Percentiles rank a stretch among this genome's conserved stretches.
phyloP scores from a whole-genome alignment of 805 yeast genomes.

The Candida glaebosa region DNA sequence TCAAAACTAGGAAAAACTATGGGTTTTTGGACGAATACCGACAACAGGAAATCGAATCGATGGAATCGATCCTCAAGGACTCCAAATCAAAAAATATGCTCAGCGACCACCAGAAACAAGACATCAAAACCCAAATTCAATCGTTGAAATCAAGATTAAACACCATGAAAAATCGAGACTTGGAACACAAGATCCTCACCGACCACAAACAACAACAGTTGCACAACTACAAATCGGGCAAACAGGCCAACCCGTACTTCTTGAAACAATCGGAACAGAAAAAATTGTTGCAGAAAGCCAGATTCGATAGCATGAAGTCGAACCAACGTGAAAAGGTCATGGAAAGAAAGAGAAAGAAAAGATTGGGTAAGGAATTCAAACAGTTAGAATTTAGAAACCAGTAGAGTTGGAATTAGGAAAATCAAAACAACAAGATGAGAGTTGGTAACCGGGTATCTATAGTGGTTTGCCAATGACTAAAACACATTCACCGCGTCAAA shows the following conservation, averaged over 20 bases:
- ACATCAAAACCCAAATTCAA: conserved; percentile 54
- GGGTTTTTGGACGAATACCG: conserved; percentile 85
- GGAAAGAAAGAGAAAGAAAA: conserved; percentile 85
- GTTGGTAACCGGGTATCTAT: no score
- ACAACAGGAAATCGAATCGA: conserved; percentile 60
- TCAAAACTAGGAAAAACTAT: conserved; percentile 70
- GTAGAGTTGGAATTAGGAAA: no score
- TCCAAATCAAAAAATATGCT: conserved; percentile 40
- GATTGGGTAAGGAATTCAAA: conserved; percentile 76
- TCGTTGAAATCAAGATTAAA: conserved; percentile 67
- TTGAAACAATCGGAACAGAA: conserved; percentile 69
- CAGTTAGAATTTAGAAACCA: conserved; percentile 34
- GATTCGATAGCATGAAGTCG: conserved; percentile 69
- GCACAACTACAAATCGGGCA: conserved; percentile 45
- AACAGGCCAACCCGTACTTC: conserved; percentile 50
- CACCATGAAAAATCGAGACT: conserved; percentile 66
- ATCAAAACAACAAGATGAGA: no score
- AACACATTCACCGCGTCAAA: no score
- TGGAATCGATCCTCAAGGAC: conserved; percentile 57
- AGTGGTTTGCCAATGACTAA: no score
- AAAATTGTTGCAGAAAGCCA: conserved; percentile 72
- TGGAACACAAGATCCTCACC: conserved; percentile 62
- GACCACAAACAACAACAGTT: conserved; percentile 53
- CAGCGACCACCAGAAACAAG: conserved; percentile 45
- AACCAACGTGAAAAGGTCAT: conserved; percentile 74